phyloP scores from a whole-genome alignment of 176 grass and related monocot species.

The Luzula sylvatica region DNA sequence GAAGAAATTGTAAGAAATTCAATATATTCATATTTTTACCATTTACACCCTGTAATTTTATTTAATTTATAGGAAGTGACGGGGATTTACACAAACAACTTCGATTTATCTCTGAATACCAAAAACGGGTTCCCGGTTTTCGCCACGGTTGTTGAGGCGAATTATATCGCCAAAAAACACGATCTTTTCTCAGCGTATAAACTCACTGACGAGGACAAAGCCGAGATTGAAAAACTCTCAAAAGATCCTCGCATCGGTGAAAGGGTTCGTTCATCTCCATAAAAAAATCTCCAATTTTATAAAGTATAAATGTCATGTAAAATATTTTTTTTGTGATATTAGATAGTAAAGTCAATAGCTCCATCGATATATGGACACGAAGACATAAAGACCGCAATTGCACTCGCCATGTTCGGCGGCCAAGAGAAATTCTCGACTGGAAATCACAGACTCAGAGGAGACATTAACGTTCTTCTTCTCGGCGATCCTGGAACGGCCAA shows the following conservation, averaged over 20 bases:
- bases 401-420: constrained; percentile 94
- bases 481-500: constrained; percentile 99
- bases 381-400: constrained; percentile 95
- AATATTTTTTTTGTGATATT: constrained; percentile 8
- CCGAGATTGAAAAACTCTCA: constrained; percentile 89
- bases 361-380: constrained; percentile 97
- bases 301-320: neutral
- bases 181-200: constrained; percentile 98
- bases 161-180: constrained; percentile 91
- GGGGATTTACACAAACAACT: constrained; percentile 97
- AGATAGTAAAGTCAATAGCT: constrained; percentile 97
- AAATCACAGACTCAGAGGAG: constrained; percentile 88
- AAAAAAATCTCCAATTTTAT: neutral
- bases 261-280: constrained; percentile 54
- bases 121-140: constrained; percentile 99
- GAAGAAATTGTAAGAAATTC: constrained; percentile 86
- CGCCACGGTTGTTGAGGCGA: constrained; percentile 89
- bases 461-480: constrained; percentile 92
- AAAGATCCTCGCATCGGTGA: constrained; percentile 95
- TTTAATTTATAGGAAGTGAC: constrained; percentile 74
- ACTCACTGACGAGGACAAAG: constrained; percentile 92
- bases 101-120: constrained; percentile 94
- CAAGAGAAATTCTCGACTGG: constrained; percentile 92
- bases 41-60: constrained; percentile 3
- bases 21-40: neutral